phyloP scores from a whole-genome alignment of 139 green algal genomes.

The Edaphochlamys debaryana region DNA sequence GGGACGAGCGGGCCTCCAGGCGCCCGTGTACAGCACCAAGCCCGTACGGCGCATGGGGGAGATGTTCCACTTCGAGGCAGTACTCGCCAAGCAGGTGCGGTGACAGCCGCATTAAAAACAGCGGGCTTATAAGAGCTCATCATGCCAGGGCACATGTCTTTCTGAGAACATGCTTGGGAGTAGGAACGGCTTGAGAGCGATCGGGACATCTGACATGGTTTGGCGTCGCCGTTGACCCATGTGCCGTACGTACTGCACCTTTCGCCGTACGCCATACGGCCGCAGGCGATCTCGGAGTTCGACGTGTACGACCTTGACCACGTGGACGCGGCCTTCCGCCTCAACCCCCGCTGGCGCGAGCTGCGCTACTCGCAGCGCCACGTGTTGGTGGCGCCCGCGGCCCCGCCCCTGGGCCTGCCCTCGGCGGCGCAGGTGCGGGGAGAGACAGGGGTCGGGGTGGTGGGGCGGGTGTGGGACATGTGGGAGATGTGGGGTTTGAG shows the following conservation, averaged over 20 bases:
- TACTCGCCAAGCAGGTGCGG: conserved; percentile 63
- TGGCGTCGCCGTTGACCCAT: too few species aligned
- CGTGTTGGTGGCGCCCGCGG: conserved; percentile 41
- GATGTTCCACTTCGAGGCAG: conserved; percentile 88
- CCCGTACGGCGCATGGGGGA: conserved; percentile 87
- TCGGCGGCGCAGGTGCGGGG: background rate
- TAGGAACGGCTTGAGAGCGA: too few species aligned
- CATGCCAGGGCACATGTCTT: too few species aligned
- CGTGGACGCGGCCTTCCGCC: conserved; percentile 83
- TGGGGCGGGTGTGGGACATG: too few species aligned
- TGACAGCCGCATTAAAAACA: too few species aligned
- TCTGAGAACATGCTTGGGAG: too few species aligned
- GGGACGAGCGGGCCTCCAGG: conserved; percentile 50
- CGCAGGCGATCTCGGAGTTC: conserved; percentile 74
- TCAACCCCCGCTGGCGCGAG: conserved; percentile 34
- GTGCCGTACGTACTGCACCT: background rate
- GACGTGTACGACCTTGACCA: conserved; percentile 79
- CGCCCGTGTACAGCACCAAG: conserved; percentile 82
- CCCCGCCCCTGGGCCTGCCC: background rate
- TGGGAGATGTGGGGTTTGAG: too few species aligned
- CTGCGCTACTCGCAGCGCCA: conserved; percentile 76
- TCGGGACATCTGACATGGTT: too few species aligned
- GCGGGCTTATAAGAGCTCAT: too few species aligned
- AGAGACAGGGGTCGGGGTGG: too few species aligned
- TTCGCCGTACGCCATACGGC: background rate